These are phyloP conservation scores for Prunus padus DNA, from an alignment of 306 rosid species.

Conservation along the genomic window DNA sequence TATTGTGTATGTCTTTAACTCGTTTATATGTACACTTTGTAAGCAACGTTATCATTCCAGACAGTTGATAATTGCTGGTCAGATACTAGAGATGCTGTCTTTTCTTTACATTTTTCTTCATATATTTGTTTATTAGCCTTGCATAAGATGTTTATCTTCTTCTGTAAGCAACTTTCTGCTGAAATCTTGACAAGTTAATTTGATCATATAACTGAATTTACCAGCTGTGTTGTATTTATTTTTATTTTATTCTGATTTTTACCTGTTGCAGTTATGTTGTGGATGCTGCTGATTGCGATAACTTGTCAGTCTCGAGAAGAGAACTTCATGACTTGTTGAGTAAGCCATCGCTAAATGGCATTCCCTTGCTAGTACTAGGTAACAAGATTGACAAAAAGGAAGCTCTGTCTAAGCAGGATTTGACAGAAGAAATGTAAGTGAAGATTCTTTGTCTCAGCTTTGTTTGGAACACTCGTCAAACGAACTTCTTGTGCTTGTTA, in stretches of 20 bases:
- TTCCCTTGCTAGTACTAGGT: conserved; percentile 57
- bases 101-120: background rate
- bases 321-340: conserved; percentile 69
- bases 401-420: conserved; percentile 49
- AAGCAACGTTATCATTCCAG: background rate
- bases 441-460: background rate
- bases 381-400: conserved; percentile 64
- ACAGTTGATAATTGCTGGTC: background rate
- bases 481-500: no score
- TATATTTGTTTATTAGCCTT: background rate
- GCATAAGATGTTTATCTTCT: background rate
- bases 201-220: no score
- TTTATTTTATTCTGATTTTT: conserved; percentile 1
- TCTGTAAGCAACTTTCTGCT: background rate
- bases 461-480: background rate
- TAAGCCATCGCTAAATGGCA: conserved; percentile 56
- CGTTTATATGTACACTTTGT: background rate
- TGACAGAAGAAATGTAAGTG: conserved; percentile 63
- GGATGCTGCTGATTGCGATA: conserved; percentile 63
- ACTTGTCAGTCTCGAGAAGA: conserved; percentile 47
- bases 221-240: background rate
- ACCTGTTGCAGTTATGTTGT: conserved; percentile 55
- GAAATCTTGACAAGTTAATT: no score
- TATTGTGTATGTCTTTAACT: conserved; percentile 43
- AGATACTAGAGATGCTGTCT: background rate